A percentile compares a stretch with the other conserved stretches of the same genome.
phyloP scores from a whole-genome alignment of 140 eudicot species.

The Cichorium intybus region DNA sequence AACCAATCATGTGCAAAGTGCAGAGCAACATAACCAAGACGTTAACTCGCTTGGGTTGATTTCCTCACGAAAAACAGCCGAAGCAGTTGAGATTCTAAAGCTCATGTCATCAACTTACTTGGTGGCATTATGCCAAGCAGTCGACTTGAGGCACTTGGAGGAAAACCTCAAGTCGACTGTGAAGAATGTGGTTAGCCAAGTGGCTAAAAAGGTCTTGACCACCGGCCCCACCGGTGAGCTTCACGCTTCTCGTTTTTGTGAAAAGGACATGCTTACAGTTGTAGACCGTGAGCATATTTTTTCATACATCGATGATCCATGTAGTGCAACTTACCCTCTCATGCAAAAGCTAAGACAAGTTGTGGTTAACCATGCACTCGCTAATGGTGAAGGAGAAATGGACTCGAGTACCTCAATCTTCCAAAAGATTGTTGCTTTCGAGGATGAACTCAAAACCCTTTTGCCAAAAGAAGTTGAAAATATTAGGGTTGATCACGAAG shows the following conservation, averaged over 20 bases:
- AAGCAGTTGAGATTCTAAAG: constrained; percentile 59
- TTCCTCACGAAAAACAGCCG: constrained; percentile 65
- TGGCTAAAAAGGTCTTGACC: constrained; percentile 49
- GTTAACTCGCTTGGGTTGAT: constrained; percentile 72
- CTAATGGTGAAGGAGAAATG: constrained; percentile 28
- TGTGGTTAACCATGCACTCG: constrained; percentile 52
- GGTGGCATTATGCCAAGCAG: constrained; percentile 73
- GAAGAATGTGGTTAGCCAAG: constrained; percentile 55
- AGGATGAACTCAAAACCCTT: constrained; percentile 47
- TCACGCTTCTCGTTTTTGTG: constrained; percentile 55
- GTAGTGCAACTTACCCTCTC: constrained; percentile 56
- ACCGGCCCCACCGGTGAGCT: constrained; percentile 37
- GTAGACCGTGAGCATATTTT: constrained; percentile 60
- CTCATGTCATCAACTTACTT: constrained; percentile 69
- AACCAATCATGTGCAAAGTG: constrained; percentile 71
- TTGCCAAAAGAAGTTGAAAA: constrained; percentile 60
- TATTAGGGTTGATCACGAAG: constrained; percentile 40
- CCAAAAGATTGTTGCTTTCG: constrained; percentile 53
- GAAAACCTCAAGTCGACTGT: constrained; percentile 58
- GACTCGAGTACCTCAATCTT: constrained; percentile 42
- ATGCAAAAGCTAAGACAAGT: constrained; percentile 71
- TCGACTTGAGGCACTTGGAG: constrained; percentile 67
- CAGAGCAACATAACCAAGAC: constrained; percentile 77
- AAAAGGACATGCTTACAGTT: constrained; percentile 45
- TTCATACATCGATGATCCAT: constrained; percentile 54